Base-by-base conservation (phyloP, 2,329 filamentous ascomycete species). In the Gliomastix tumulicola region DNA sequence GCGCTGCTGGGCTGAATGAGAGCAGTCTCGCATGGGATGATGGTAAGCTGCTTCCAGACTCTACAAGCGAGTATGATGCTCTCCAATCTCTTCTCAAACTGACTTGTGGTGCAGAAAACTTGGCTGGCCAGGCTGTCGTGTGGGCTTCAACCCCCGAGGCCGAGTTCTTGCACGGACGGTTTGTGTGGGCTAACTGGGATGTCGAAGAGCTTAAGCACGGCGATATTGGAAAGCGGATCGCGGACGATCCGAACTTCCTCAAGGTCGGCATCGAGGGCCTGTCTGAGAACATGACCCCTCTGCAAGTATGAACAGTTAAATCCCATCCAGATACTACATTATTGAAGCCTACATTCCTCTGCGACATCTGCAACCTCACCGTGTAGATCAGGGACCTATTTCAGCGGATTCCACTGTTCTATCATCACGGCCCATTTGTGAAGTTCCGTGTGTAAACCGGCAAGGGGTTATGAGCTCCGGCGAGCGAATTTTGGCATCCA, bases 101-200 rank as follows among this genome's bases (percentile, higher is more conserved):
- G 27, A 17, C 18, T 10, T 21, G 22, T 11, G 10, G 15, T 5
- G 32, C 16, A 17, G 9, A 37, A 20, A 21, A 40, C 11, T 27
- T 42, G 15, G 20, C 40, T 11, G 37, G 36, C n/a, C 20, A 51
- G 21, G 65, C 61, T 30, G 39, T 45, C n/a, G 53, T 64, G 6
- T 66, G 62, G 63, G 45, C 55, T 4, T 53, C 60, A 4, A 54
- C 51, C 7, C 40, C 49, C 1, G 56, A 65, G 37, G 61, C 63
- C 4, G 38, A 34, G 5, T 66, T 66, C 31, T 39, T 66, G 21
- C 59, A 57, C 28, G 55, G 56, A 7, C 58, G 57, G 27, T 57
- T 57, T 23, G 46, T 62, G 3, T 60, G 54, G 49, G 46, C 54
- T 10, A 54, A 54, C 18, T 66, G 63, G 62, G 63, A 67, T 42